phyloP scores from a whole-genome alignment of 2,329 filamentous ascomycete genomes.

The Xylaria multiplex region DNA sequence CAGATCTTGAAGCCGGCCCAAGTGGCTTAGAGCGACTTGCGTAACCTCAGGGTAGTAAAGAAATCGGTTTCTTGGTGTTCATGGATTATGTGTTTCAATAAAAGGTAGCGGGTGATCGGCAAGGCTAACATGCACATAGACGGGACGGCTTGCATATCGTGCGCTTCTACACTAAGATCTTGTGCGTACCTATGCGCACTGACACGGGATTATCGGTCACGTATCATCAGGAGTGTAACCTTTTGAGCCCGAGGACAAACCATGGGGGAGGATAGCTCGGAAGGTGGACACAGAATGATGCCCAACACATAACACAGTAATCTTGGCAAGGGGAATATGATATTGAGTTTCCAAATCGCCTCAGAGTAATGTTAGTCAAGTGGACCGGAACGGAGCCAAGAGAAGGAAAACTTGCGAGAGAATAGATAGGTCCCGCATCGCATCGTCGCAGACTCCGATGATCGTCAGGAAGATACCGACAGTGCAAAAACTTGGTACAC shows the following conservation, averaged over 20 bases:
- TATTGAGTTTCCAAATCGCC: conserved; percentile 24
- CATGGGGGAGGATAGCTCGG: background rate
- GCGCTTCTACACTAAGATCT: background rate
- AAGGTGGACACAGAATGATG: conserved; percentile 11
- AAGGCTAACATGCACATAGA: conserved; percentile 2
- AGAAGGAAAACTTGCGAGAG: background rate
- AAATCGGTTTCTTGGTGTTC: background rate
- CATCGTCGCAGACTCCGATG: conserved; percentile 6
- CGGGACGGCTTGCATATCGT: background rate
- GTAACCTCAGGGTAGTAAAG: conserved; percentile 4
- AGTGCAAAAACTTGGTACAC: background rate
- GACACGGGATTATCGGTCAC: background rate
- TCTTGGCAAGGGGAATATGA: conserved; percentile 24
- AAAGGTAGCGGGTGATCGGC: background rate
- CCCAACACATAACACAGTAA: conserved; percentile 2
- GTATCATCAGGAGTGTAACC: background rate
- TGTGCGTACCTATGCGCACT: background rate
- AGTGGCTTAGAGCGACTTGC: conserved; percentile 21
- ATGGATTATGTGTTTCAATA: background rate
- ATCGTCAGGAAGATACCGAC: conserved; percentile 14
- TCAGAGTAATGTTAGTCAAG: conserved; percentile 16
- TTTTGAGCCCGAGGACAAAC: conserved; percentile 2
- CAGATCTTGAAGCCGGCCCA: background rate
- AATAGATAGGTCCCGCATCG: conserved; percentile 12
- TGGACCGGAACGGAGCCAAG: conserved; percentile 23